phyloP scores from a whole-genome alignment of 805 yeast genomes.

The Metschnikowia rubicola region DNA sequence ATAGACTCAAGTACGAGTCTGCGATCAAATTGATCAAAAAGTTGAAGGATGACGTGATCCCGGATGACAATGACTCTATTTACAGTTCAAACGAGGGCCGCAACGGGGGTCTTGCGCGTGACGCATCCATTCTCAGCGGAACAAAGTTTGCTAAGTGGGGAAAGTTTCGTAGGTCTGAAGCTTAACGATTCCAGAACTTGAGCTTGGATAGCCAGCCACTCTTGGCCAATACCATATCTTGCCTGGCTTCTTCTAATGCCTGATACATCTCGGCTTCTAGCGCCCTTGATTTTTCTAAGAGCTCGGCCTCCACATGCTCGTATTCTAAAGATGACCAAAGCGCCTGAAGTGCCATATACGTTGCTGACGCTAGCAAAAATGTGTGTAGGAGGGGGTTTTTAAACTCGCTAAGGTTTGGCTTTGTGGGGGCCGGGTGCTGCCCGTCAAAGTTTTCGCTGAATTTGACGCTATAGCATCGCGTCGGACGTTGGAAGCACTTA shows the following conservation, averaged over 20 bases:
- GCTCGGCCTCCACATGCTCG: slow-evolving; percentile 17
- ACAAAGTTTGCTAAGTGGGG: slow-evolving; percentile 34
- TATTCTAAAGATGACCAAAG: slow-evolving; percentile 32
- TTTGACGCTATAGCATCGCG: slow-evolving; percentile 10
- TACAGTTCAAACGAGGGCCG: slow-evolving; percentile 8
- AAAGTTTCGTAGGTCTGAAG: slow-evolving; percentile 20
- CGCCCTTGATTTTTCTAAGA: slow-evolving; percentile 14
- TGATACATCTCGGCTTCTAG: slow-evolving; percentile 15
- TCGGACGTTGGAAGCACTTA: background rate
- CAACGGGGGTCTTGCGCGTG: slow-evolving; percentile 13
- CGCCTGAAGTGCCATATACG: slow-evolving; percentile 35
- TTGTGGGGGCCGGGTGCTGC: slow-evolving; percentile 12
- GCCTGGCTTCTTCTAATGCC: slow-evolving; percentile 12
- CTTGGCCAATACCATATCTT: slow-evolving; percentile 13
- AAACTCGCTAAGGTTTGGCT: slow-evolving; percentile 37
- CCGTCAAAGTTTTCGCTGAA: slow-evolving; percentile 19
- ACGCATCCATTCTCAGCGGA: slow-evolving; percentile 17
- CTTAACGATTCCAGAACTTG: slow-evolving; percentile 20
- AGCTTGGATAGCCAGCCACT: slow-evolving; percentile 15
- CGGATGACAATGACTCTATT: slow-evolving; percentile 12
- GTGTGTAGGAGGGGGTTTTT: slow-evolving; percentile 36
- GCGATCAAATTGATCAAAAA: slow-evolving; percentile 62
- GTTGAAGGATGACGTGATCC: slow-evolving; percentile 28
- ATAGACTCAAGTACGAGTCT: slow-evolving; percentile 68
- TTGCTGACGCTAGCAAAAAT: slow-evolving; percentile 37